These are phyloP conservation scores for Suhomyces sp. DNA, from an alignment of 805 yeast species.

Conservation along the genomic window DNA sequence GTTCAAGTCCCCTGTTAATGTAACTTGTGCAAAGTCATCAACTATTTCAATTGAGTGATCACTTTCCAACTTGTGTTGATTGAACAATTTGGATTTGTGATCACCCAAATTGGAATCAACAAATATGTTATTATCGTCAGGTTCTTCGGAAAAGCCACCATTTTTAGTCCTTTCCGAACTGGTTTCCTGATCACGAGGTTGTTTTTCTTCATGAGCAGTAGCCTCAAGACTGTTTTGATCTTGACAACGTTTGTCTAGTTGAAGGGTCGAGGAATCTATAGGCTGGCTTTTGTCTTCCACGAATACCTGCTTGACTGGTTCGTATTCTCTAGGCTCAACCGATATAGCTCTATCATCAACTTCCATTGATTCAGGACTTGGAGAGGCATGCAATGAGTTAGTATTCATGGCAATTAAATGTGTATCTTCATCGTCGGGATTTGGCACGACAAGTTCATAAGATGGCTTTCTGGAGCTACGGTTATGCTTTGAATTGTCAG, in stretches of 20 bases:
- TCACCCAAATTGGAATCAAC: conserved; percentile 2
- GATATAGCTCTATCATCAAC: not conserved
- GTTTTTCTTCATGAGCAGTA: not conserved
- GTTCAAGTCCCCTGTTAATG: conserved; percentile 16
- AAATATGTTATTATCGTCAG: conserved; percentile 3
- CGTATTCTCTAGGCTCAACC: not conserved
- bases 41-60: conserved; percentile 18
- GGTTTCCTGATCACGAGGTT: not conserved
- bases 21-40: conserved; percentile 31
- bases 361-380: not conserved
- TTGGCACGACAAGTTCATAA: not conserved
- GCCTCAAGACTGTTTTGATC: not conserved
- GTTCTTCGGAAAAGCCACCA: not conserved
- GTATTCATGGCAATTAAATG: not conserved
- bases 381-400: not conserved
- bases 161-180: not conserved
- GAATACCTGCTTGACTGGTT: not conserved
- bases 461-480: not conserved
- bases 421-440: not conserved
- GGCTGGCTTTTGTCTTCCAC: conserved; percentile 2
- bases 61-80: conserved; percentile 1
- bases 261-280: not conserved
- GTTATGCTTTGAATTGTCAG: not conserved
- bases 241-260: not conserved
- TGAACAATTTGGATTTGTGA: conserved; percentile 7